phyloP scores from a whole-genome alignment of 1,284 basidiomycete genomes.

The Cryptococcus sp. region DNA sequence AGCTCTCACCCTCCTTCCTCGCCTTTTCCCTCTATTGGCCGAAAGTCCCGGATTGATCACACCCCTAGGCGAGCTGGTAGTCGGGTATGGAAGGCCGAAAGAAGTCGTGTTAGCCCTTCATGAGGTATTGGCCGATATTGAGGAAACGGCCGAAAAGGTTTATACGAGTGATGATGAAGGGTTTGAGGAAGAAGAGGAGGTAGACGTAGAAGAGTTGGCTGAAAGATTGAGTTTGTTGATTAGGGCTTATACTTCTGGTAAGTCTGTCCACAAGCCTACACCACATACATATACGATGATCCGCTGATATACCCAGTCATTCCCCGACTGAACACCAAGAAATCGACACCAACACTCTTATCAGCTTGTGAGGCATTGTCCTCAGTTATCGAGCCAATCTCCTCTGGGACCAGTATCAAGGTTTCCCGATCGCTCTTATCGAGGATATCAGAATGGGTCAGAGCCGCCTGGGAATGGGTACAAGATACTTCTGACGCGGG shows the following conservation, averaged over 20 bases:
- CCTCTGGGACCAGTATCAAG: constrained; percentile 9
- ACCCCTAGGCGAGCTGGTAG: constrained; percentile 12
- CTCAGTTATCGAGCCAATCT: constrained; percentile 16
- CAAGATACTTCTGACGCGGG: constrained; percentile 21
- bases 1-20: constrained; percentile 11
- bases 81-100: constrained; percentile 15
- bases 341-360: constrained; percentile 32
- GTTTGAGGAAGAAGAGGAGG: constrained; percentile 12
- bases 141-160: constrained; percentile 23
- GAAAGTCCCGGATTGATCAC: neutral
- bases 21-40: constrained; percentile 8
- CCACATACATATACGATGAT: neutral
- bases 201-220: constrained; percentile 6
- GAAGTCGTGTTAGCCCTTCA: constrained; percentile 32
- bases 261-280: neutral
- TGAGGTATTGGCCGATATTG: constrained; percentile 19
- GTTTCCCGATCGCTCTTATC: constrained; percentile 15
- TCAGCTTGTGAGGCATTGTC: constrained; percentile 14
- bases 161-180: constrained; percentile 28
- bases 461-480: constrained; percentile 24
- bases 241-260: neutral
- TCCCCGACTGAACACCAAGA: constrained; percentile 18
- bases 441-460: constrained; percentile 12
- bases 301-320: constrained; percentile 13
- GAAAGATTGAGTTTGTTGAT: neutral